Evolutionary conservation across 345 rosid genomes (phyloP), one percentile per base, ranked within the genome.

Genomic region (Eutrema heterophyllum): DNA sequence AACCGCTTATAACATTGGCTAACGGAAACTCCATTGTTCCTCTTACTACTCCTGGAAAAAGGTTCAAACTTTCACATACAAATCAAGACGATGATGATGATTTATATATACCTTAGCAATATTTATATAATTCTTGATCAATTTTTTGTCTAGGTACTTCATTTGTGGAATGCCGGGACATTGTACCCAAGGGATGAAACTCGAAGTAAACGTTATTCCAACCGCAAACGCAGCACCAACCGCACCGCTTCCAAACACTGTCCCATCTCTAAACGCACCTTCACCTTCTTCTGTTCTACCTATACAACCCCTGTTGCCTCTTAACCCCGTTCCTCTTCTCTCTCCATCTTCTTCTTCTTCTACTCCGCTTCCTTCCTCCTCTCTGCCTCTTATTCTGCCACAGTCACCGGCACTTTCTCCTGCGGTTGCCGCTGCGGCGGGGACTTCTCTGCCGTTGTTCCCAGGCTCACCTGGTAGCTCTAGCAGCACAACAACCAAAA

Each of bases 111-210:
- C 24, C 27, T n/a, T 30, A 18, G 18, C 4, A 8, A 26, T 65
- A 46, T 24, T 30, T 30, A 14, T 14, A 26, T 29, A 60, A 11
- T 9, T 69, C 41, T 53, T 63, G 67, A 70, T 46, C 14, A 3
- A 24, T 26, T 36, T 30, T 26, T 30, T 26, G 67, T 58, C 2
- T 50, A 77, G 95, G 80, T 90, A 92, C 85, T 92, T 92, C 86
- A 84, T 86, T 62, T 90, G 98, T 67, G 82, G 88, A 41, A 78
- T 71, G 33, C 54, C 76, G 0, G 96, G 98, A 67, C 98, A 92
- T 55, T 92, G 98, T 68, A 14, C 10, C 27, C 73, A 35, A 65
- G 98, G 98, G 33, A 92, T 92, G 98, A 87, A 88, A 74, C 73
- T 90, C 0, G 86, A 87, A 44, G 81, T 89, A 36, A 79, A 86